These are phyloP conservation scores for Penicillium sp. DNA, from an alignment of 2,329 filamentous ascomycete genomes.

Conservation along the genomic window DNA sequence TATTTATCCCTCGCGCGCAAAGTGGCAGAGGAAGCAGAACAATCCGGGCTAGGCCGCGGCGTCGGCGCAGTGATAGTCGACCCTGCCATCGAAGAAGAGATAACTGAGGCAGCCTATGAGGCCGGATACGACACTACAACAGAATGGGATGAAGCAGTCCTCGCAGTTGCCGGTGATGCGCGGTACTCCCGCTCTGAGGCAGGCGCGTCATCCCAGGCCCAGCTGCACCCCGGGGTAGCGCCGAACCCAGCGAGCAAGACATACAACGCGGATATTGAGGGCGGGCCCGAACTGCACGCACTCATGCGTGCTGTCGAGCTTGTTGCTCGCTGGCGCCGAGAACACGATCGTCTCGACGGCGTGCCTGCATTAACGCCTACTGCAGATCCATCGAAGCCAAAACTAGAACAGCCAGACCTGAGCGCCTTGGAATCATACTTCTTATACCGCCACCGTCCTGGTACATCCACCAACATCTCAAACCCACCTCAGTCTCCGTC, in stretches of 20 bases:
- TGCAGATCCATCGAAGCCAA: neutral
- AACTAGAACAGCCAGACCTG: constrained; percentile 11
- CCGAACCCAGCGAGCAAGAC: constrained; percentile 21
- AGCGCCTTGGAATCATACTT: constrained; percentile 29
- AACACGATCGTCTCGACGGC: constrained; percentile 13
- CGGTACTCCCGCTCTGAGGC: constrained; percentile 31
- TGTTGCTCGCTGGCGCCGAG: constrained; percentile 35
- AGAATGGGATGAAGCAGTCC: constrained; percentile 30
- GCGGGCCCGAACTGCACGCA: constrained; percentile 40
- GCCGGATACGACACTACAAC: constrained; percentile 19
- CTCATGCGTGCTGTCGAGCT: constrained; percentile 40
- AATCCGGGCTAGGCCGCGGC: constrained; percentile 31
- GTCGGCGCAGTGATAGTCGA: constrained; percentile 42
- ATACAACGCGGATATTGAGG: constrained; percentile 33
- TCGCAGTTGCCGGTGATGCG: constrained; percentile 40
- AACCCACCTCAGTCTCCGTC: neutral
- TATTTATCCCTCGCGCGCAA: constrained; percentile 35
- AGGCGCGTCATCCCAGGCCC: constrained; percentile 18
- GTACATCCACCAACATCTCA: neutral
- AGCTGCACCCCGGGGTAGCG: constrained; percentile 12
- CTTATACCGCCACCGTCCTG: constrained; percentile 50
- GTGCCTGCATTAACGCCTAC: neutral
- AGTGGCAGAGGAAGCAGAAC: constrained; percentile 33
- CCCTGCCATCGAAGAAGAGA: constrained; percentile 27
- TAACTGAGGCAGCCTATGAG: constrained; percentile 12